Evolutionary conservation across 164 flowering plant species (phyloP), one percentile per base, ranked within the genome.

Genomic region (Magnolia officinalis): DNA sequence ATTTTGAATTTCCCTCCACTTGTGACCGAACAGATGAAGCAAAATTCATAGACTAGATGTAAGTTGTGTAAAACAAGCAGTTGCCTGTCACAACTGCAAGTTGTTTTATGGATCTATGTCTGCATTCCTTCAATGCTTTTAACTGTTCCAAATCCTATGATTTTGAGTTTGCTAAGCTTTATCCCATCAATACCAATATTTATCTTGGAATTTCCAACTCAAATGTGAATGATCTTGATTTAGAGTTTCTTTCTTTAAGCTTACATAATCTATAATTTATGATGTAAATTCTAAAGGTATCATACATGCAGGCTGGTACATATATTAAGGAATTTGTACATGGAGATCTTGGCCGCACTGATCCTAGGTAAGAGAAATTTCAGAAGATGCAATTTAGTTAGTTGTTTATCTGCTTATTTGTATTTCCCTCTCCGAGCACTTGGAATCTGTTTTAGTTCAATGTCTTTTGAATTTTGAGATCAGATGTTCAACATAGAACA

Each of bases 291-390:
- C n/a, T 76, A 49, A 66, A 11, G 20, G 37, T 20, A 65, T 73
- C 59, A 55, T n/a, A 58, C 5, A 65, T 23, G 73, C 88, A 96
- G 97, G 99, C 99, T 78, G 99, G 99, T 67, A 96, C 99, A 24
- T 96, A 96, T 75, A 96, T 96, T 73, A 96, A 96, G 86, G 99
- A 96, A 83, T 96, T 96, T 81, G 95, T 96, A 78, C 99, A 96
- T 73, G 98, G 98, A 37, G 99, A 96, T 88, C 90, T 96, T 51
- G 98, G 99, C 11, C 96, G 98, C 37, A 91, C 97, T 13, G 80
- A 88, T 70, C 98, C 99, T 2, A 94, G 93, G 99, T 93, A 90
- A 73, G 77, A 50, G 58, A 19, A 72, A 11, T 72, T 58, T 55
- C 16, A 16, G 61, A 55, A 55, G 23, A 61, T 61, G 66, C 59